Conservation (phyloP, 257 asterid genomes). For the Solanum gandarillasii region DNA sequence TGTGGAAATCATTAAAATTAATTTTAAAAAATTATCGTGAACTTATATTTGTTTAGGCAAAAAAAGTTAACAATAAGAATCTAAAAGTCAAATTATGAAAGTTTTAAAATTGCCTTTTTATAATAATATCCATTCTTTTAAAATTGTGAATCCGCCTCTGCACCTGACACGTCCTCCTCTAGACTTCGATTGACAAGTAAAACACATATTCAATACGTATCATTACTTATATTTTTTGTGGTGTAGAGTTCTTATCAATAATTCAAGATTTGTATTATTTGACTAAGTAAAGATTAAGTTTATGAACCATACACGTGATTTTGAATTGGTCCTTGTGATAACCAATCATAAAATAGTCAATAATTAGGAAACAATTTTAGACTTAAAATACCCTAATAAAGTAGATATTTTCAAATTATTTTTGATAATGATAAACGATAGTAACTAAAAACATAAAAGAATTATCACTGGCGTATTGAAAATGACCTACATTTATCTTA, state of each 20-base stretch:
- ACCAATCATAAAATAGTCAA: not conserved
- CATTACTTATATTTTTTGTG: not conserved
- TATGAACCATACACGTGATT: not conserved
- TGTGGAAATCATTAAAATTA: too few relatives aligned
- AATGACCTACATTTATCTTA: not conserved
- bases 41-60: too few relatives aligned
- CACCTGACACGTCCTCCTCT: not conserved
- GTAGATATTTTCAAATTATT: too few relatives aligned
- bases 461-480: not conserved
- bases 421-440: not conserved
- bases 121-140: too few relatives aligned
- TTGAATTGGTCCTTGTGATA: not conserved
- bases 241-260: not conserved
- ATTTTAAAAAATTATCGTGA: too few relatives aligned
- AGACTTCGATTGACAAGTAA: not conserved
- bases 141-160: not conserved
- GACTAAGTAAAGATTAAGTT: not conserved
- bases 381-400: not conserved
- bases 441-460: not conserved
- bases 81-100: too few relatives aligned
- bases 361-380: not conserved
- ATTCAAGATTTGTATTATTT: not conserved
- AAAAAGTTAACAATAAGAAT: too few relatives aligned
- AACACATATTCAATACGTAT: not conserved
- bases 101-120: too few relatives aligned